Evolutionary conservation across 108 stramenopile genomes (phyloP).

Genomic region (Seminavis robusta): DNA sequence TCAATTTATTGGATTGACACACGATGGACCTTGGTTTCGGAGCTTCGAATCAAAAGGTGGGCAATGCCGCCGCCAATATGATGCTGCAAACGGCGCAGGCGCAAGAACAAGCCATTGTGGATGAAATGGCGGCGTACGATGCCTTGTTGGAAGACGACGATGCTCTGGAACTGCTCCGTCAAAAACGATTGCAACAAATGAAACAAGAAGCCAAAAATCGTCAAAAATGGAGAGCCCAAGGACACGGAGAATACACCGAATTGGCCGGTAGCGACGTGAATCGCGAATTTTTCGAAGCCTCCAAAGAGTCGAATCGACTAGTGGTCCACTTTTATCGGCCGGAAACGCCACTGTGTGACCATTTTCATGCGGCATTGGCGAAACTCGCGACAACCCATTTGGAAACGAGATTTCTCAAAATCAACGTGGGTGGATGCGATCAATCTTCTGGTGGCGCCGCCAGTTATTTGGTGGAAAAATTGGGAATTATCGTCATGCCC

Average conservation of each 20-base stretch:
- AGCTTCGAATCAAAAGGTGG: constrained; percentile 63
- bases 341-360: constrained; percentile 86
- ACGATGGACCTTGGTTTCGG: constrained; percentile 89
- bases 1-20: too few relatives aligned
- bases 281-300: constrained; percentile 89
- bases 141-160: constrained; percentile 82
- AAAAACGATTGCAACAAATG: constrained; percentile 73
- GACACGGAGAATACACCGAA: constrained; percentile 89
- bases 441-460: constrained; percentile 55
- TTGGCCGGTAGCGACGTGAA: constrained; percentile 74
- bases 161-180: constrained; percentile 86
- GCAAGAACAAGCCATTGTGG: constrained; percentile 58
- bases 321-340: constrained; percentile 97
- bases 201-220: constrained; percentile 62
- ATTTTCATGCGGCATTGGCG: constrained; percentile 88
- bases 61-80: constrained; percentile 51
- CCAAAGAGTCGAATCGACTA: constrained; percentile 76
- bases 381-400: constrained; percentile 85
- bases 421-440: constrained; percentile 96
- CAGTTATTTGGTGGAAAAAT: constrained; percentile 89
- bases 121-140: constrained; percentile 73
- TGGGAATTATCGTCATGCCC: constrained; percentile 95
- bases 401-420: constrained; percentile 94
- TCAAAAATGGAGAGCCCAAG: constrained; percentile 61
- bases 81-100: constrained; percentile 51